Percentiles rank a stretch among this genome's conserved stretches.
Conservation (phyloP, 192 early-diverging fungal genomes). For the Podila epigama region DNA sequence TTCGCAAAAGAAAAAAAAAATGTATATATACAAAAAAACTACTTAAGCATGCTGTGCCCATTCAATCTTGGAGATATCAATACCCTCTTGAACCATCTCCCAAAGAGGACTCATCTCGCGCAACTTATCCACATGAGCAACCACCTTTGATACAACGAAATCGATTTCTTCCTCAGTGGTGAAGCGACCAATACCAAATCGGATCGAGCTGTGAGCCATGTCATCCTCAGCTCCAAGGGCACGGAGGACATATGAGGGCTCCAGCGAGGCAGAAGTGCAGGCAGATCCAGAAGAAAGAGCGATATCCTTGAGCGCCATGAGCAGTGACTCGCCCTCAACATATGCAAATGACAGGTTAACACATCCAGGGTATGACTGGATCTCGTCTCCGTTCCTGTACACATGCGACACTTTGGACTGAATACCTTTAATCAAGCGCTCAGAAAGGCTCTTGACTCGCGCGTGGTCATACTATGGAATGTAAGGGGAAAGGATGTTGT, state of each 20-base stretch:
- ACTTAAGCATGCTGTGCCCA: slow-evolving; percentile 49
- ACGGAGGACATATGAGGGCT: slow-evolving; percentile 96
- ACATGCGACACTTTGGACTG: slow-evolving; percentile 80
- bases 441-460: slow-evolving; percentile 75
- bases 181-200: slow-evolving; percentile 96
- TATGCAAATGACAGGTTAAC: slow-evolving; percentile 97
- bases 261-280: slow-evolving; percentile 95
- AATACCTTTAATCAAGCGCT: slow-evolving; percentile 83
- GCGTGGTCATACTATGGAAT: slow-evolving; percentile 76
- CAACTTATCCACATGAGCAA: slow-evolving; percentile 82
- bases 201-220: slow-evolving; percentile 93
- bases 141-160: slow-evolving; percentile 83
- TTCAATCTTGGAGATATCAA: slow-evolving; percentile 48
- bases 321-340: slow-evolving; percentile 95
- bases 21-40: too few species aligned
- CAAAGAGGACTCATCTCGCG: slow-evolving; percentile 97
- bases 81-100: slow-evolving; percentile 85
- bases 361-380: slow-evolving; percentile 84
- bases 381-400: slow-evolving; percentile 88
- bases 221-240: slow-evolving; percentile 97
- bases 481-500: background rate
- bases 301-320: slow-evolving; percentile 98
- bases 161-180: slow-evolving; percentile 96
- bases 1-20: too few species aligned
- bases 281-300: slow-evolving; percentile 95